Percentiles rank a stretch among this genome's conserved stretches.
Evolutionary conservation across 257 asterid species (phyloP).

Genomic region (Solanum sitiens): DNA sequence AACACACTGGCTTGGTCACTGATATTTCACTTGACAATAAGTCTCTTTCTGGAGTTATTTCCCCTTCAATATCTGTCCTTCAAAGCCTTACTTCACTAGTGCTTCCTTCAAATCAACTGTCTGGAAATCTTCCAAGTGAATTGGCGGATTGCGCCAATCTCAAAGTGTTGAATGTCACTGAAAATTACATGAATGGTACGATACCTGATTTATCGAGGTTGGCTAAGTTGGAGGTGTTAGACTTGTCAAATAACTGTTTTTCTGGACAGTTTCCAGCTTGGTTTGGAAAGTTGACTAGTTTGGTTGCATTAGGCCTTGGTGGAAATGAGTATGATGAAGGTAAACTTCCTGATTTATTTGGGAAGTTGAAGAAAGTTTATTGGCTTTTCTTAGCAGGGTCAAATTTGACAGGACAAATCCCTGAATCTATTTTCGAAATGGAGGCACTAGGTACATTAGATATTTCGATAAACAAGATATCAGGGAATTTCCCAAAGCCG

Average conservation of each 20-base stretch:
- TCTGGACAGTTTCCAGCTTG: slow-evolving; percentile 69
- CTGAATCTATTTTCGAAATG: slow-evolving; percentile 60
- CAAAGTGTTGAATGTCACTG: slow-evolving; percentile 49
- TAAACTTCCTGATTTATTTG: slow-evolving; percentile 42
- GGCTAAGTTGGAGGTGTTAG: slow-evolving; percentile 23
- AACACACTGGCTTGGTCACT: slow-evolving; percentile 17
- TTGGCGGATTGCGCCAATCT: slow-evolving; percentile 36
- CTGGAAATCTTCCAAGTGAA: slow-evolving; percentile 35
- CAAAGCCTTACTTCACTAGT: slow-evolving; percentile 42
- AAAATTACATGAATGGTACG: slow-evolving; percentile 41
- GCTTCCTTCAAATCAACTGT: slow-evolving; percentile 35
- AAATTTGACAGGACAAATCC: slow-evolving; percentile 56
- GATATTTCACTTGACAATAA: slow-evolving; percentile 55
- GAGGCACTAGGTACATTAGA: slow-evolving; percentile 41
- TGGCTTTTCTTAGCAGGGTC: slow-evolving; percentile 63
- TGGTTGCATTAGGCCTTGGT: slow-evolving; percentile 56
- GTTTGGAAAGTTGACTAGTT: slow-evolving; percentile 29
- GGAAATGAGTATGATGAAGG: slow-evolving; percentile 41
- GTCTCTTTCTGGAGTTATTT: slow-evolving; percentile 37
- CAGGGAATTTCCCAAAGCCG: slow-evolving; percentile 55
- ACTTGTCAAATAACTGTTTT: slow-evolving; percentile 51
- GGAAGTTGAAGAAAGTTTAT: slow-evolving; percentile 27
- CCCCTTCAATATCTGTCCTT: slow-evolving; percentile 41
- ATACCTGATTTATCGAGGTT: slow-evolving; percentile 47
- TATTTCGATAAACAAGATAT: slow-evolving; percentile 33